Evolutionary conservation across 805 yeast species (phyloP).

Genomic region (Saccharomyces kudriavzevii): DNA sequence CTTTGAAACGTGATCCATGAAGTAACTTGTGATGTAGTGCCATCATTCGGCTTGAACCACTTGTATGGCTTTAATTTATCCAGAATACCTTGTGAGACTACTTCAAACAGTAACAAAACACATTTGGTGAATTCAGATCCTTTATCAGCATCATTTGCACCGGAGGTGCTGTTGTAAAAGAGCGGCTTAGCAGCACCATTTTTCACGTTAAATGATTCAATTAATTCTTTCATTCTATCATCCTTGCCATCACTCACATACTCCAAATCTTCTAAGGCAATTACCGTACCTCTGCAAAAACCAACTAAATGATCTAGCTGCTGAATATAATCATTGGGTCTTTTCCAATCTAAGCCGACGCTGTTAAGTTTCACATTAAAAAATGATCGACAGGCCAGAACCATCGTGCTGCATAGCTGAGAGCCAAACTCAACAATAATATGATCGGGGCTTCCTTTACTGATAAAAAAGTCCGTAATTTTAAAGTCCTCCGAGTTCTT

Average conservation of each 20-base stretch:
- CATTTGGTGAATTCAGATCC: conserved; percentile 21
- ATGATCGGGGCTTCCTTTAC: conserved; percentile 1
- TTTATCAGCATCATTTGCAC: neutral
- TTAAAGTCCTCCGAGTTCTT: conserved; percentile 4
- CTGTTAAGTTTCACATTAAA: conserved; percentile 12
- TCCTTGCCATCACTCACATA: conserved; percentile 8
- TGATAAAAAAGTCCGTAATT: neutral
- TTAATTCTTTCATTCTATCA: conserved; percentile 3
- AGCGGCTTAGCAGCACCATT: conserved; percentile 6
- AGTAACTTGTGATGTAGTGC: conserved; percentile 13
- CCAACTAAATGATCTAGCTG: conserved; percentile 14
- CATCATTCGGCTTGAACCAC: conserved; percentile 21
- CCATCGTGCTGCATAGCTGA: conserved; percentile 14
- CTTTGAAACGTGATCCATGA: conserved; percentile 29
- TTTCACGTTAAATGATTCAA: conserved; percentile 7
- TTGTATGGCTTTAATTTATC: conserved; percentile 2
- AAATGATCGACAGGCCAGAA: conserved; percentile 18
- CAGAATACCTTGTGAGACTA: neutral
- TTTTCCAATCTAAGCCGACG: conserved; percentile 14
- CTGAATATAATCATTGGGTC: conserved; percentile 23
- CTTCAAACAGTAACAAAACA: conserved; percentile 17
- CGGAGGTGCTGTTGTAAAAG: neutral
- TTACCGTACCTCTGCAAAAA: conserved; percentile 15
- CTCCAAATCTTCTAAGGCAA: conserved; percentile 13
- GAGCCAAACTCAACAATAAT: conserved; percentile 13